A percentile compares a stretch with the other conserved stretches of the same genome.
These are phyloP conservation scores for Colletotrichum aenigma DNA, from an alignment of 2,329 filamentous ascomycete genomes.

Conservation along the genomic window DNA sequence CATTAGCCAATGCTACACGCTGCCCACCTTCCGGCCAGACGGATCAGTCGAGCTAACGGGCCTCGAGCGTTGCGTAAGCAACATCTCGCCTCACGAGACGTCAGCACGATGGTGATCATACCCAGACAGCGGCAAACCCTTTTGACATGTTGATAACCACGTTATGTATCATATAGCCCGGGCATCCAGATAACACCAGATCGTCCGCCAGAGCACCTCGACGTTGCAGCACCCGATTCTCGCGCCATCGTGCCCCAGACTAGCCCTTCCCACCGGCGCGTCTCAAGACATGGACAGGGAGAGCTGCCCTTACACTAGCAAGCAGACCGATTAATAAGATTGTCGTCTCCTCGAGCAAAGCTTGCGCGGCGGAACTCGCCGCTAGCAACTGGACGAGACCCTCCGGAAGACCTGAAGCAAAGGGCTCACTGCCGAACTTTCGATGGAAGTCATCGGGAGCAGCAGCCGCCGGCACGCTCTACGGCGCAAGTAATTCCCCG, in stretches of 20 bases:
- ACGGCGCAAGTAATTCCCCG: not conserved
- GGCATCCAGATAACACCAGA: not conserved
- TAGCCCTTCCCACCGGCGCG: not conserved
- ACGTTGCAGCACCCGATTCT: not conserved
- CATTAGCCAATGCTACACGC: not conserved
- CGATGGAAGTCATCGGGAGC: not conserved
- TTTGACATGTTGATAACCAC: not conserved
- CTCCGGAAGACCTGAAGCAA: not conserved
- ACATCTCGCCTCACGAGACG: not conserved
- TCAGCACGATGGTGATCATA: not conserved
- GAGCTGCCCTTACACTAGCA: not conserved
- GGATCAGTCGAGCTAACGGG: not conserved
- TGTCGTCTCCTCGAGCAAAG: not conserved
- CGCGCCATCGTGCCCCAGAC: not conserved
- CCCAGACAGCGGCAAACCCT: not conserved
- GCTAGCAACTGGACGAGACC: not conserved
- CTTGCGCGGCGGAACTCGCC: not conserved
- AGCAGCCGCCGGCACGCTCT: not conserved
- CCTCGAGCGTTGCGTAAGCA: not conserved
- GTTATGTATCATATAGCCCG: not conserved
- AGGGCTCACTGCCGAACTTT: not conserved
- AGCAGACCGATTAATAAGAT: not conserved
- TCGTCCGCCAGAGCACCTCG: not conserved
- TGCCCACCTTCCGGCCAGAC: not conserved
- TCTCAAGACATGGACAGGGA: constrained; percentile 15